phyloP scores from a whole-genome alignment of 176 grass and related monocot genomes.

The Triticum urartu region DNA sequence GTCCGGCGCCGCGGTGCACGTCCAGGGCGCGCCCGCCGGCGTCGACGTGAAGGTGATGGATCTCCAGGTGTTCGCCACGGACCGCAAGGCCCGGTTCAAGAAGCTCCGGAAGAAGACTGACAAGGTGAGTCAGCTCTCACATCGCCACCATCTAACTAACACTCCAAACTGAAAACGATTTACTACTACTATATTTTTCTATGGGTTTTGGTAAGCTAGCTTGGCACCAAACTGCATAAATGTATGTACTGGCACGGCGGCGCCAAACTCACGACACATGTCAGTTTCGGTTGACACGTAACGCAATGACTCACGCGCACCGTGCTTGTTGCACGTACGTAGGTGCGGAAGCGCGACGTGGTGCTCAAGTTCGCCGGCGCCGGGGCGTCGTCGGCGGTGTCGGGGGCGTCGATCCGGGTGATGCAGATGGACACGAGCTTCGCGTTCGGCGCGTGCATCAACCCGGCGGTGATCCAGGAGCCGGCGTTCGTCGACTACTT shows the following conservation, averaged over 20 bases:
- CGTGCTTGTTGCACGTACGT: neutral
- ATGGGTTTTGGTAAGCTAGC: neutral
- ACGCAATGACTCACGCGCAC: neutral
- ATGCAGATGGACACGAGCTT: conserved; percentile 71
- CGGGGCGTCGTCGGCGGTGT: neutral
- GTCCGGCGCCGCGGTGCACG: conserved; percentile 30
- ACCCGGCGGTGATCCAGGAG: conserved; percentile 48
- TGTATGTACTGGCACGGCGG: no score
- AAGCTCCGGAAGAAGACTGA: conserved; percentile 62
- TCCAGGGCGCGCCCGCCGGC: conserved; percentile 51
- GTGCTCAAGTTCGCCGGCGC: conserved; percentile 47
- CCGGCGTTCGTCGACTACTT: conserved; percentile 63
- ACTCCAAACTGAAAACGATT: neutral
- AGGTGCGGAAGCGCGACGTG: conserved; percentile 67
- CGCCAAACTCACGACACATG: neutral
- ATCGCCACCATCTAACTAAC: neutral
- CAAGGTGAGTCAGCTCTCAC: conserved; percentile 43
- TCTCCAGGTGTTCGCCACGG: conserved; percentile 60
- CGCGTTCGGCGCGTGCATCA: conserved; percentile 68
- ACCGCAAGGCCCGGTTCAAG: conserved; percentile 53
- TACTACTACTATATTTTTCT: neutral
- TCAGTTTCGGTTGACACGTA: neutral
- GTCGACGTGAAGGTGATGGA: conserved; percentile 68
- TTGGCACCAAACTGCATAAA: neutral
- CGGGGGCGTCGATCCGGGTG: conserved; percentile 39